phyloP scores from a whole-genome alignment of 1,284 basidiomycete genomes.

The Ceratobasidium sp. region DNA sequence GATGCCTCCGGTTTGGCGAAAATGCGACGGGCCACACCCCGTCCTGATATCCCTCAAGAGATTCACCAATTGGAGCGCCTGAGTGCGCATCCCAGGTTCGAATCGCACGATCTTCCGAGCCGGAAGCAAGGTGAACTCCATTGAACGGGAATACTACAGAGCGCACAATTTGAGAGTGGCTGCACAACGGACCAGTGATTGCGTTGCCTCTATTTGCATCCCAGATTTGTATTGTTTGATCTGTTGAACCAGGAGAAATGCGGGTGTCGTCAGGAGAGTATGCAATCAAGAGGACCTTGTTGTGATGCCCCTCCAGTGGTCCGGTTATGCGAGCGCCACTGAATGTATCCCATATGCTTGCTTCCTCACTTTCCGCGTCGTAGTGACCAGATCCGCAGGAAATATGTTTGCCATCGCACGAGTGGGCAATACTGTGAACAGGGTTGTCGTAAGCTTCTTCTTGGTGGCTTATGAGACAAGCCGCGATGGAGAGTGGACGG shows the following conservation, averaged over 20 bases:
- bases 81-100: background rate
- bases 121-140: too few relatives aligned
- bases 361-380: too few relatives aligned
- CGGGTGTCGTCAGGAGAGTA: background rate
- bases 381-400: too few relatives aligned
- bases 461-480: too few relatives aligned
- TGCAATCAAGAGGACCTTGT: slow-evolving; percentile 9
- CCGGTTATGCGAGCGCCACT: too few relatives aligned
- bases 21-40: background rate
- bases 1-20: background rate
- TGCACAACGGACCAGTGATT: background rate
- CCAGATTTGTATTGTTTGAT: slow-evolving; percentile 33
- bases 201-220: slow-evolving; percentile 7
- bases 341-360: too few relatives aligned
- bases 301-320: background rate
- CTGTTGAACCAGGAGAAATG: slow-evolving; percentile 15
- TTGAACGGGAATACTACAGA: background rate
- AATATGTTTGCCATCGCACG: too few relatives aligned
- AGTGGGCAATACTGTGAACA: too few relatives aligned
- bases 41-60: background rate
- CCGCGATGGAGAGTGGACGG: too few relatives aligned
- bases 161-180: background rate
- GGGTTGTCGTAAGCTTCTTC: too few relatives aligned
- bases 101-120: background rate
- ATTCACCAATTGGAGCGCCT: background rate